Percentiles rank a stretch among this genome's conserved stretches.
These are phyloP conservation scores for Eucalyptus victrix DNA, from an alignment of 345 rosid genomes.

Conservation along the genomic window DNA sequence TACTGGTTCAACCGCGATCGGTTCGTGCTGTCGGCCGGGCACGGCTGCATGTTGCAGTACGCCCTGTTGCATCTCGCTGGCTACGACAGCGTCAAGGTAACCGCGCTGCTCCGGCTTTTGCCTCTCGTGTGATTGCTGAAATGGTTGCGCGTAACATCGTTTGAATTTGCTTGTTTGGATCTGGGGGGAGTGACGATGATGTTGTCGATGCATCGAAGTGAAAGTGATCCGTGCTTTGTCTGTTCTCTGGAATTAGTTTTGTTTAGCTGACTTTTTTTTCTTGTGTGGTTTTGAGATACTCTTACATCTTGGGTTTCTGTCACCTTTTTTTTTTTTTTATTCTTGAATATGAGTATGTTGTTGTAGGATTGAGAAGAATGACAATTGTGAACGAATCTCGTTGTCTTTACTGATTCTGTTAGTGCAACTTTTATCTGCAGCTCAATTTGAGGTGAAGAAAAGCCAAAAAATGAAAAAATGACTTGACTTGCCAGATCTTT, in stretches of 20 bases:
- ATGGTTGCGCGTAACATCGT: background rate
- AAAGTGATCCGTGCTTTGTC: background rate
- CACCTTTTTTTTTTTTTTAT: background rate
- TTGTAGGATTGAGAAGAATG: background rate
- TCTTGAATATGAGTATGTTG: background rate
- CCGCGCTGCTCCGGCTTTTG: background rate
- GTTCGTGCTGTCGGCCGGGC: slow-evolving; percentile 92
- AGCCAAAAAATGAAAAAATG: background rate
- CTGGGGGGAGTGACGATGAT: background rate
- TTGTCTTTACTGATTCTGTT: background rate
- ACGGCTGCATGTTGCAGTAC: slow-evolving; percentile 92
- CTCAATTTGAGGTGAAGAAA: background rate
- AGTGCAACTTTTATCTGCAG: background rate
- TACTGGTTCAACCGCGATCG: slow-evolving; percentile 98
- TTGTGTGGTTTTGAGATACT: background rate
- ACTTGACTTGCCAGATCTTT: background rate
- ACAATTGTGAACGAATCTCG: background rate
- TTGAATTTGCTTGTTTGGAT: background rate
- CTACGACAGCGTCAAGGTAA: slow-evolving; percentile 74
- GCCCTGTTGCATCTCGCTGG: slow-evolving; percentile 97
- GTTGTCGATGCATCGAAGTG: background rate
- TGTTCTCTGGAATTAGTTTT: background rate
- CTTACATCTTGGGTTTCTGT: background rate
- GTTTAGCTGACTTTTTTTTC: background rate
- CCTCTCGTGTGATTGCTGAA: background rate